phyloP scores from a whole-genome alignment of 2,329 filamentous ascomycete species.

The Colletotrichum coccodes region DNA sequence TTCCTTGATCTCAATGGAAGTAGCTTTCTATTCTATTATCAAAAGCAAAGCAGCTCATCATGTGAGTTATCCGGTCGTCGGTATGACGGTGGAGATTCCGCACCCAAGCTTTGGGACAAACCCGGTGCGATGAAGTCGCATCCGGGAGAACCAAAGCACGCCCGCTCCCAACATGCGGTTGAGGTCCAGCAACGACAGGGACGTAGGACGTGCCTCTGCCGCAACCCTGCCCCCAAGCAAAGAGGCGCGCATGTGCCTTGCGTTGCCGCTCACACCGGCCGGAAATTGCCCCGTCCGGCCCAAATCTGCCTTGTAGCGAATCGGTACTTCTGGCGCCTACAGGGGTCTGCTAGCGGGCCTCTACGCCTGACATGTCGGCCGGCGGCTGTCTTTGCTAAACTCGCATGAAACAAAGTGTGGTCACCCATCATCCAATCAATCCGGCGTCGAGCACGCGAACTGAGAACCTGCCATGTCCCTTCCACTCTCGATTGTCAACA shows the following conservation, averaged over 20 bases:
- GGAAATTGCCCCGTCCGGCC: constrained; percentile 3
- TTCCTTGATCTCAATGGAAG: too few species aligned
- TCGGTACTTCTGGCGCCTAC: constrained; percentile 22
- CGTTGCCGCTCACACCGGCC: constrained; percentile 28
- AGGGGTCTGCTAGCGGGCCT: constrained; percentile 22
- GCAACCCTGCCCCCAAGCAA: neutral
- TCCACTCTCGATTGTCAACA: constrained; percentile 8
- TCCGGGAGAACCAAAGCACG: constrained; percentile 10
- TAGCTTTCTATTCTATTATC: too few species aligned
- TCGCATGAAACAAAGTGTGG: constrained; percentile 25
- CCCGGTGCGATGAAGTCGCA: constrained; percentile 13
- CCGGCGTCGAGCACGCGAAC: constrained; percentile 9
- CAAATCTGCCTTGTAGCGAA: constrained; percentile 8
- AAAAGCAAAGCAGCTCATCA: too few species aligned
- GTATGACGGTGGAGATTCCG: constrained; percentile 11
- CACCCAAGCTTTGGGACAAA: neutral
- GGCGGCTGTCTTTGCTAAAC: constrained; percentile 32
- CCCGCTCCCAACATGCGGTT: too few species aligned
- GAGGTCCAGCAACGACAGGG: neutral
- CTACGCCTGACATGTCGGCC: constrained; percentile 24
- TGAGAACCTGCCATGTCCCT: constrained; percentile 27
- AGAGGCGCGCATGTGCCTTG: neutral
- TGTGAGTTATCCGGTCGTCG: neutral
- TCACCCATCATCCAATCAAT: constrained; percentile 29
- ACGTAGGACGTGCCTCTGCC: neutral